Evolutionary conservation across 1,284 basidiomycete species (phyloP).

Genomic region (Sutorius eximius): DNA sequence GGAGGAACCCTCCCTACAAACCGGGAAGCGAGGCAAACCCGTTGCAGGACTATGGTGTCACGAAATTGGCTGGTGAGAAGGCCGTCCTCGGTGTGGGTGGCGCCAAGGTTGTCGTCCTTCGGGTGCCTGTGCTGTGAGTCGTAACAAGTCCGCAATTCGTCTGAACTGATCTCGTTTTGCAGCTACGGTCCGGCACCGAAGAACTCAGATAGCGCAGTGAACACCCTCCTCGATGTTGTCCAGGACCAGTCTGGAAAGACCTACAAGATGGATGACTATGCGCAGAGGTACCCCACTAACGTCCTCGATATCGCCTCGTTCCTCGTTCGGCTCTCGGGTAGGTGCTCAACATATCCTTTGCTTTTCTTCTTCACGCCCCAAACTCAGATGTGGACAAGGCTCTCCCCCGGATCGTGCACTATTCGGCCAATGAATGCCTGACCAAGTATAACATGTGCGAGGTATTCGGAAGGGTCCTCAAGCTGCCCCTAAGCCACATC

Average conservation of each 20-base stretch:
- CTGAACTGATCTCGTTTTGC: background rate
- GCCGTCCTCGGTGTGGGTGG: slow-evolving; percentile 56
- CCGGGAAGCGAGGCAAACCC: slow-evolving; percentile 69
- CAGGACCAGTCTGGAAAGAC: slow-evolving; percentile 73
- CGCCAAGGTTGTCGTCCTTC: slow-evolving; percentile 60
- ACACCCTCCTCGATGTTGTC: slow-evolving; percentile 77
- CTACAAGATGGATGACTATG: slow-evolving; percentile 88
- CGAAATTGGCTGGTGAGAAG: slow-evolving; percentile 76
- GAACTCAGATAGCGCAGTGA: slow-evolving; percentile 78
- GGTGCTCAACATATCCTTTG: slow-evolving; percentile 14
- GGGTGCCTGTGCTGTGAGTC: slow-evolving; percentile 78
- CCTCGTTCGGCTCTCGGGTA: slow-evolving; percentile 65
- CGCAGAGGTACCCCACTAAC: slow-evolving; percentile 79
- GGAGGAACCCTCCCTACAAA: slow-evolving; percentile 75
- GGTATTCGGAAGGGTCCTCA: slow-evolving; percentile 67
- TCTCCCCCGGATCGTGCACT: slow-evolving; percentile 72
- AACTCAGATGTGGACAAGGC: slow-evolving; percentile 37
- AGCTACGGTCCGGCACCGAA: slow-evolving; percentile 79
- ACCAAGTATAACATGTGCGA: slow-evolving; percentile 87
- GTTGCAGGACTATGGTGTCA: slow-evolving; percentile 73
- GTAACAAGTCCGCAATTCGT: background rate
- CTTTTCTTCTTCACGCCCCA: background rate
- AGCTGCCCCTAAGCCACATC: slow-evolving; percentile 65
- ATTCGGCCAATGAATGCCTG: slow-evolving; percentile 70
- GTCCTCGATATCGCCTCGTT: slow-evolving; percentile 75